Conservation (phyloP, 192 early-diverging fungal genomes). For the Lobosporangium transversale region DNA sequence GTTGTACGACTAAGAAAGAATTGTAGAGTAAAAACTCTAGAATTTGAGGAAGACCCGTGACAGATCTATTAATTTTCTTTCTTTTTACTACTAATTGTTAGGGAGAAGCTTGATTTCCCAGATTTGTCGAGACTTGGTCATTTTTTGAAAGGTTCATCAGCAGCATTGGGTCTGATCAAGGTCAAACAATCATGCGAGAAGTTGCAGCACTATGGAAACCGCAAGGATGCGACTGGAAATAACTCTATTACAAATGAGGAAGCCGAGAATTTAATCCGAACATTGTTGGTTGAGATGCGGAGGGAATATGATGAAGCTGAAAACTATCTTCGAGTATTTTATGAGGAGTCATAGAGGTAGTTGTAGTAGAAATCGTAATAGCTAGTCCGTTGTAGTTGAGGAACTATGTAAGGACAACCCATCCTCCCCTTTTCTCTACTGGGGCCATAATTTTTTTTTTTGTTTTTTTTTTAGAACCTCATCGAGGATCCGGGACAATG, state of each 20-base stretch:
- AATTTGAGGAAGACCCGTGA: too few species aligned
- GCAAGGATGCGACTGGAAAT: slow-evolving; percentile 67
- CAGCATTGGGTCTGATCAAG: slow-evolving; percentile 84
- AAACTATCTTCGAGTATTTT: slow-evolving; percentile 78
- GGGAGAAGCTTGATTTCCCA: slow-evolving; percentile 69
- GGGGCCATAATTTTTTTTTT: too few species aligned
- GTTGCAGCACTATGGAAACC: slow-evolving; percentile 87
- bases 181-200: slow-evolving; percentile 88
- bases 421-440: too few species aligned
- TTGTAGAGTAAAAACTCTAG: too few species aligned
- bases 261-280: slow-evolving; percentile 67
- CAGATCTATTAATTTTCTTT: too few species aligned
- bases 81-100: background rate
- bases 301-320: slow-evolving; percentile 80
- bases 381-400: too few species aligned
- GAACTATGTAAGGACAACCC: too few species aligned
- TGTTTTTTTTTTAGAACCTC: too few species aligned
- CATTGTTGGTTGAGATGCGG: slow-evolving; percentile 67
- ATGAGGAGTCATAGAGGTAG: slow-evolving; percentile 57
- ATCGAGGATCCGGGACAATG: too few species aligned
- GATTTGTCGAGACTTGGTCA: slow-evolving; percentile 88
- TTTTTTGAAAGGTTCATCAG: slow-evolving; percentile 93
- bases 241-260: slow-evolving; percentile 65
- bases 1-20: too few species aligned
- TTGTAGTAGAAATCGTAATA: background rate